Base-by-base conservation (phyloP, 2,329 filamentous ascomycete species). In the Truncatella angustata region DNA sequence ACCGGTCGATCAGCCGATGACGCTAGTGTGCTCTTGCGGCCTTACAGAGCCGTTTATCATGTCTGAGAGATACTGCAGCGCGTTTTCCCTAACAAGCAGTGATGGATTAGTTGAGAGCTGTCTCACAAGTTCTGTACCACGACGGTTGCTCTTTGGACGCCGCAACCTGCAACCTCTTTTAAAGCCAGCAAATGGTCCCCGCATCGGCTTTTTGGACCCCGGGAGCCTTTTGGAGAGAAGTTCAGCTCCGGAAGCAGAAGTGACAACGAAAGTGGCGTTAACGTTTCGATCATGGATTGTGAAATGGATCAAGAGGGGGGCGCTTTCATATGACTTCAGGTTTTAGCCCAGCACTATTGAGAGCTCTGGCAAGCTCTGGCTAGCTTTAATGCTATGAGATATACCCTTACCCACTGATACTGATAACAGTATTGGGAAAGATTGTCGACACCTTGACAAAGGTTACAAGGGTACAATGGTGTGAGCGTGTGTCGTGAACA, bases 231-330 rank as follows among this genome's bases (percentile, higher is more conserved):
- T n/a, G n/a, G n/a, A n/a, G n/a, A n/a, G n/a, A n/a, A n/a, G n/a
- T 14, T 7, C 7, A 7, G 28, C 7, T 7, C 14, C 28, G 28
- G 14, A 7, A 32, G 28, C 14, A 14, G 23, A n/a, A 30, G 40
- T 24, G 40, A 24, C 40, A 44, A 28, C 7, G 20, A 44, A 16
- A 44, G 40, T 44, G 40, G 40, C 40, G 40, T 44, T n/a, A 44
- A 44, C 21, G 40, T 44, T 28, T 14, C 16, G 24, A n/a, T n/a
- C n/a, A n/a, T n/a, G n/a, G 35, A 11, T 9, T 18, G 35, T n/a
- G 21, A 14, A 20, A 9, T 5, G n/a, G 16, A 18, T 11, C 10
- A 23, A 40, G 24, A 40, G 18, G 18, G 18, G 37, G 37, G 37
- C n/a, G 18, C 16, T 10, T 40, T 40, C 18, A 21, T 18, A 21